Evolutionary conservation across 345 rosid genomes (phyloP).

Genomic region (Chamaenerion angustifolium): DNA sequence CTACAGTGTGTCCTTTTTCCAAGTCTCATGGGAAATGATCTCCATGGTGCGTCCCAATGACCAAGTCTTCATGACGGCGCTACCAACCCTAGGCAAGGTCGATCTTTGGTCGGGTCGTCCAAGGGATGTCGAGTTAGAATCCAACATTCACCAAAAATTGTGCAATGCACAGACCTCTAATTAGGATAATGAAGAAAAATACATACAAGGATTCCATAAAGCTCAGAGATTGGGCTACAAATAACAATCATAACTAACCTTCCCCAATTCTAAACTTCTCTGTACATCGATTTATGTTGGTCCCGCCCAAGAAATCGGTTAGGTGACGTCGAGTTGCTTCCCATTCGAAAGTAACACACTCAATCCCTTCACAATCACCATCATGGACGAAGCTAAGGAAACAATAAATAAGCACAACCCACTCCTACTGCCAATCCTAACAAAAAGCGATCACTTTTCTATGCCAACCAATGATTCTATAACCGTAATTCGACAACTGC

Average conservation of each 20-base stretch:
- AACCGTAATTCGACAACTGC: too few species aligned
- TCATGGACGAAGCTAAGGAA: conserved; percentile 5
- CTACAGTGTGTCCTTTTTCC: too few species aligned
- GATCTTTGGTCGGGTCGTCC: too few species aligned
- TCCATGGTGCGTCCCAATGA: too few species aligned
- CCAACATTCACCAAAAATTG: conserved; percentile 61
- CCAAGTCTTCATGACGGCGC: too few species aligned
- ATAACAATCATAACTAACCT: conserved; percentile 20
- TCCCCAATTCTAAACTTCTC: conserved; percentile 50
- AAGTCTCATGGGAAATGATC: too few species aligned
- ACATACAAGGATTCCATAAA: neutral
- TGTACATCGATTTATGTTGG: conserved; percentile 61
- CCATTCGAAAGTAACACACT: conserved; percentile 15
- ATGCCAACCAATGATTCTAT: too few species aligned
- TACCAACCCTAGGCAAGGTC: too few species aligned
- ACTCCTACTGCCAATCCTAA: too few species aligned
- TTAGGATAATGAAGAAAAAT: conserved; percentile 3
- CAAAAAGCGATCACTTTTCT: too few species aligned
- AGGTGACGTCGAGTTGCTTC: conserved; percentile 49
- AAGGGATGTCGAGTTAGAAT: too few species aligned
- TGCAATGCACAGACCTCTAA: conserved; percentile 1
- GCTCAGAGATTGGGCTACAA: neutral
- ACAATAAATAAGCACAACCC: too few species aligned
- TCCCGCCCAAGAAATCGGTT: conserved; percentile 69
- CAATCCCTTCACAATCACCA: conserved; percentile 42